A percentile compares a stretch with the other conserved stretches of the same genome.
Conservation (phyloP, 2,329 filamentous ascomycete species). For the Aspergillus costaricaensis region DNA sequence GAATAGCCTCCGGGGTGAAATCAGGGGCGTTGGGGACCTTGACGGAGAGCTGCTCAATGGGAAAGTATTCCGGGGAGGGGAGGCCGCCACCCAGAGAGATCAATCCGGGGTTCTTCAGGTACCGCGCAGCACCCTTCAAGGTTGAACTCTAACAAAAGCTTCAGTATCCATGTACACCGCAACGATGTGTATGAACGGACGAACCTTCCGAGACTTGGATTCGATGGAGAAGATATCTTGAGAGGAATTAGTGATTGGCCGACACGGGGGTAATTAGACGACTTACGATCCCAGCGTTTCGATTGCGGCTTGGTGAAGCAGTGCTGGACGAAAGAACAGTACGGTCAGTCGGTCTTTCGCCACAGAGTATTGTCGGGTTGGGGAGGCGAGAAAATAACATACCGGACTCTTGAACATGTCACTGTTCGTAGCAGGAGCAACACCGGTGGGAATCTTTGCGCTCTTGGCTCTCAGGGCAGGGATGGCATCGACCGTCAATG, state of each 20-base stretch:
- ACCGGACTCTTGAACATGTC: conserved; percentile 81
- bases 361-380: conserved; percentile 8
- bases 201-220: conserved; percentile 53
- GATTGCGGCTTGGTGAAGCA: conserved; percentile 69
- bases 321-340: conserved; percentile 27
- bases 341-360: conserved; percentile 14
- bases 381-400: conserved; percentile 31
- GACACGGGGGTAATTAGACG: neutral
- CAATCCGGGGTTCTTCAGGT: conserved; percentile 76
- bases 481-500: conserved; percentile 67
- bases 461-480: conserved; percentile 66
- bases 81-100: conserved; percentile 93
- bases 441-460: conserved; percentile 70
- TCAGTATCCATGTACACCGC: conserved; percentile 8
- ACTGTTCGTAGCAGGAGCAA: conserved; percentile 75
- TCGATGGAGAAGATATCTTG: conserved; percentile 63
- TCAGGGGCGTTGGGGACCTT: conserved; percentile 69
- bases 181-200: conserved; percentile 7
- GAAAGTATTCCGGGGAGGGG: conserved; percentile 87
- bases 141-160: conserved; percentile 57
- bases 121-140: conserved; percentile 80
- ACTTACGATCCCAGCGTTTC: conserved; percentile 81
- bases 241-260: neutral
- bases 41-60: conserved; percentile 76
- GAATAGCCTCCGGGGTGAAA: conserved; percentile 70